These are phyloP conservation scores for Linnemannia zychae DNA, from an alignment of 192 early-diverging fungal genomes.

Conservation along the genomic window DNA sequence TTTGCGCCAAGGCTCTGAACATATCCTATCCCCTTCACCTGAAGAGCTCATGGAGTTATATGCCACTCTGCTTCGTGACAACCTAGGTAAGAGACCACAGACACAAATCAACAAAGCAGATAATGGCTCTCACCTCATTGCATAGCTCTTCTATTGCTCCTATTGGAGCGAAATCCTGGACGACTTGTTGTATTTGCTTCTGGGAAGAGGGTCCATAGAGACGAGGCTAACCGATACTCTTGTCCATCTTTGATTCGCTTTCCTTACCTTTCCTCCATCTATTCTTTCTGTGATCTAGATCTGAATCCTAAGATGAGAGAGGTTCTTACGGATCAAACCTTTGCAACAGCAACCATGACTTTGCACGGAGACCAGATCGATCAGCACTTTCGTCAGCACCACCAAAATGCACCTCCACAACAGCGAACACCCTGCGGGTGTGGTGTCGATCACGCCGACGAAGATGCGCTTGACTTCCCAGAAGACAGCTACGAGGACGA, in stretches of 20 bases:
- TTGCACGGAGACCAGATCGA: slow-evolving; percentile 29
- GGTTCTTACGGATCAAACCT: slow-evolving; percentile 52
- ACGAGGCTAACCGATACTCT: neutral
- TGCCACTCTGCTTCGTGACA: slow-evolving; percentile 45
- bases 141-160: neutral
- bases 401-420: slow-evolving; percentile 23
- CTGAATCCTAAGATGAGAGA: slow-evolving; percentile 51
- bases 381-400: slow-evolving; percentile 39
- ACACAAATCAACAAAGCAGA: neutral
- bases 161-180: neutral
- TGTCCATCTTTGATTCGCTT: neutral
- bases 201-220: neutral
- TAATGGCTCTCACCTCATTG: neutral
- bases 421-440: slow-evolving; percentile 32
- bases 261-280: neutral
- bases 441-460: slow-evolving; percentile 42
- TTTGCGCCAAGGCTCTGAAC: slow-evolving; percentile 42
- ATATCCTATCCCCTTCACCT: slow-evolving; percentile 41
- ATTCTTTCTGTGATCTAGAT: slow-evolving; percentile 14
- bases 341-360: slow-evolving; percentile 35
- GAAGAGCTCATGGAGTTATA: slow-evolving; percentile 57
- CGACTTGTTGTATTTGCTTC: neutral
- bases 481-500: slow-evolving; percentile 58
- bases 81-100: slow-evolving; percentile 29
- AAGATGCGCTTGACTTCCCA: slow-evolving; percentile 36